Conservation (phyloP, 257 asterid genomes). For the Ilex asprella region DNA sequence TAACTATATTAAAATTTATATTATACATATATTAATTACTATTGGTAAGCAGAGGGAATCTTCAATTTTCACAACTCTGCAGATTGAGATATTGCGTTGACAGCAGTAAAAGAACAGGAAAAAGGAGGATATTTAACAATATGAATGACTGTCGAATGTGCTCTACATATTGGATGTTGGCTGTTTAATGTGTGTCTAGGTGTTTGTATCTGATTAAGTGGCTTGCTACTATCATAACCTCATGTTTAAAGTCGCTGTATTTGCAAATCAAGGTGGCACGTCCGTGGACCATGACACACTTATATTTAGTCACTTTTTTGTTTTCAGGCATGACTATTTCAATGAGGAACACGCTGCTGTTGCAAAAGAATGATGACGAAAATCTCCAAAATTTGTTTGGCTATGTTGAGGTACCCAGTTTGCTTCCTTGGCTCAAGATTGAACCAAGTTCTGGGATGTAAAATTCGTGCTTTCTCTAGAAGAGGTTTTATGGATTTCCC, state of each 20-base stretch:
- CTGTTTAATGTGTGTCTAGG: not conserved
- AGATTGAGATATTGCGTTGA: not conserved
- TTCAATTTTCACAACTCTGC: not conserved
- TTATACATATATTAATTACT: not conserved
- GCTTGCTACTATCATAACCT: not conserved
- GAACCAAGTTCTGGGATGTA: no score
- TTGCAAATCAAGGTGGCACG: not conserved
- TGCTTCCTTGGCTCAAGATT: not conserved
- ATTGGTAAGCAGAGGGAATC: not conserved
- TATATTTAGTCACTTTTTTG: conserved; percentile 1
- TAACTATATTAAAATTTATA: no score
- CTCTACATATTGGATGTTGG: not conserved
- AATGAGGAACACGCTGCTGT: conserved; percentile 48
- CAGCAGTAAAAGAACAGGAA: no score
- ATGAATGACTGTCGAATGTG: not conserved
- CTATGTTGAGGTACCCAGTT: conserved; percentile 2
- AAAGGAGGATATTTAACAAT: no score
- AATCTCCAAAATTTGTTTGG: not conserved
- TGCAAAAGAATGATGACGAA: conserved; percentile 55
- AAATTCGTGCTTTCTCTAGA: no score
- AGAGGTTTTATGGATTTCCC: no score
- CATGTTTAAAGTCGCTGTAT: not conserved
- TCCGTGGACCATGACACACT: not conserved
- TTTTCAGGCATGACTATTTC: conserved; percentile 65
- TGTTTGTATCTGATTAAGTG: not conserved